Percentiles rank a stretch among this genome's conserved stretches.
Evolutionary conservation across 352 stramenopile species (phyloP).

Genomic region (Discostella stelligera): DNA sequence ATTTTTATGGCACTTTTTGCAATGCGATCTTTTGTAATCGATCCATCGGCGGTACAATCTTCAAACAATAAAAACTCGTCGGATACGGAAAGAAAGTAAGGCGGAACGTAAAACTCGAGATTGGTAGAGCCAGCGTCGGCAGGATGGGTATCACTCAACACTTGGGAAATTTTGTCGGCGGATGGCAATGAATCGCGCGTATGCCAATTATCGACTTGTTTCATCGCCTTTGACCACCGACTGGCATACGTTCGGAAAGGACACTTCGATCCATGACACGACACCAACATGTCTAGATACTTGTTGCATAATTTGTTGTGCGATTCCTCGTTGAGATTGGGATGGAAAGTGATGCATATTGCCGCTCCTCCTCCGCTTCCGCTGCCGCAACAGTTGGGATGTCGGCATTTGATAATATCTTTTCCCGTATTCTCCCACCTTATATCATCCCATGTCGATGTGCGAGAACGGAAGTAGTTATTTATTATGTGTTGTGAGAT

Average conservation of each 20-base stretch:
- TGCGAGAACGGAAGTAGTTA: slow-evolving; percentile 6
- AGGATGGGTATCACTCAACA: background rate
- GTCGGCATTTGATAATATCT: slow-evolving; percentile 53
- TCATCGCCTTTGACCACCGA: slow-evolving; percentile 26
- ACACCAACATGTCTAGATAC: slow-evolving; percentile 41
- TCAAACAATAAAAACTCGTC: slow-evolving; percentile 39
- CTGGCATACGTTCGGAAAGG: slow-evolving; percentile 22
- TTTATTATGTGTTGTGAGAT: too few relatives aligned
- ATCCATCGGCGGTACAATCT: slow-evolving; percentile 38
- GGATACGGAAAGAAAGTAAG: slow-evolving; percentile 38
- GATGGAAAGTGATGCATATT: slow-evolving; percentile 41
- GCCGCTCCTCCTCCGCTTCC: background rate
- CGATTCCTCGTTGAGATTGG: slow-evolving; percentile 27
- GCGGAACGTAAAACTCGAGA: slow-evolving; percentile 31
- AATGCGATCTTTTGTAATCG: slow-evolving; percentile 22
- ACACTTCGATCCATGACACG: slow-evolving; percentile 23
- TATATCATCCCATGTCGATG: slow-evolving; percentile 10
- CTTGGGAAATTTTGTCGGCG: slow-evolving; percentile 12
- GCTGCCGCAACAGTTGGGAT: slow-evolving; percentile 21
- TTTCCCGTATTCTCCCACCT: slow-evolving; percentile 64
- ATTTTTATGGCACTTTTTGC: slow-evolving; percentile 27
- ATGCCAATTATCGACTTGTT: background rate
- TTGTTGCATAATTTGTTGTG: slow-evolving; percentile 29
- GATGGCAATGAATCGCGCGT: too few relatives aligned
- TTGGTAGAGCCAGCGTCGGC: background rate